Conservation (phyloP, 2,329 filamentous ascomycete species). For the Arthroderma uncinatum region DNA sequence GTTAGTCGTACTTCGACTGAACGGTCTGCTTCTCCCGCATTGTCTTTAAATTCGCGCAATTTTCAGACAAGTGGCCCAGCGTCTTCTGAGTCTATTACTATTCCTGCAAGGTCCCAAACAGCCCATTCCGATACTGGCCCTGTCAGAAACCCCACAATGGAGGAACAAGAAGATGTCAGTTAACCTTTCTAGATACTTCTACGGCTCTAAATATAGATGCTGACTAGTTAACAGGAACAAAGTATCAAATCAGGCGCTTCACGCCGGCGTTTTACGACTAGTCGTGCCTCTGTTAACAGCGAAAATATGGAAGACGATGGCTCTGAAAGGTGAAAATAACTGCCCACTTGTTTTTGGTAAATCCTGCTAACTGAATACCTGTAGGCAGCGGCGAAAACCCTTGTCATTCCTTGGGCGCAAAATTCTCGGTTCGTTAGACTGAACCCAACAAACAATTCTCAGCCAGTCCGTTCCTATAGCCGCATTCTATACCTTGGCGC, state of each 20-base stretch:
- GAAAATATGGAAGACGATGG: not conserved
- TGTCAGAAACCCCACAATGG: not conserved
- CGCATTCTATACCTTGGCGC: not conserved
- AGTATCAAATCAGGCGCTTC: not conserved
- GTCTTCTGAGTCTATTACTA: not conserved
- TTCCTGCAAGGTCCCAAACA: not conserved
- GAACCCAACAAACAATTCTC: not conserved
- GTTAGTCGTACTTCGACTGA: constrained; percentile 31
- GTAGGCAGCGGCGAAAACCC: constrained; percentile 15
- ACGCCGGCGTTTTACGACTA: not conserved
- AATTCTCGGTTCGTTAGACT: constrained; percentile 23
- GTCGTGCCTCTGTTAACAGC: not conserved
- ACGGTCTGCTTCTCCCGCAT: constrained; percentile 27
- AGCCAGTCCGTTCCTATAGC: not conserved
- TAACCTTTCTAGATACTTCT: not conserved
- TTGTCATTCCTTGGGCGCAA: constrained; percentile 30
- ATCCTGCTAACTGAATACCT: not conserved
- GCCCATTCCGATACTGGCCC: not conserved
- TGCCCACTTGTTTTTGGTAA: not conserved
- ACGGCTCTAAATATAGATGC: not conserved
- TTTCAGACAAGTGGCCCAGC: constrained; percentile 24
- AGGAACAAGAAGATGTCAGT: not conserved
- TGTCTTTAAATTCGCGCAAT: constrained; percentile 27
- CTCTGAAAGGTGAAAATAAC: not conserved
- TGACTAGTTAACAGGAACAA: not conserved